Percentiles rank a stretch among this genome's conserved stretches.
Evolutionary conservation across 2,329 filamentous ascomycete genomes (phyloP).

Genomic region (Colletotrichum sp.): DNA sequence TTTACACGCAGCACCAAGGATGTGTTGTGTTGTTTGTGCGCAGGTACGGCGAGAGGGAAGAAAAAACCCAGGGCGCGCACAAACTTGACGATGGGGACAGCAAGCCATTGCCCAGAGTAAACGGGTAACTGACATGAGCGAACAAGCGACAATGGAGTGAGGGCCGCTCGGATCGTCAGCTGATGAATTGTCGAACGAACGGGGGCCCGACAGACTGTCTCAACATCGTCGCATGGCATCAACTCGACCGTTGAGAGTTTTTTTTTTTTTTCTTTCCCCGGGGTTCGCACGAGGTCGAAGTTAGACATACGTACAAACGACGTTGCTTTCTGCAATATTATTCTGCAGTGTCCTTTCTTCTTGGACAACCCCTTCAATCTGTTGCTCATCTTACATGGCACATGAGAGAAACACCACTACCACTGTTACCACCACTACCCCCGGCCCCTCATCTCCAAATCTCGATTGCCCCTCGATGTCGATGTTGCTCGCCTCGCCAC

Average conservation of each 20-base stretch:
- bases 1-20: neutral
- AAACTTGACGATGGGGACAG: neutral
- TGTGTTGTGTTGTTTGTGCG: neutral
- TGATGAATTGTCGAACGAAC: constrained; percentile 10
- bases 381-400: neutral
- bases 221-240: neutral
- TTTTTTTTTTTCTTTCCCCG: neutral
- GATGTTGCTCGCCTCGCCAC: neutral
- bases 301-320: too few relatives aligned
- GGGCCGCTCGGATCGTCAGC: constrained; percentile 1
- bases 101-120: neutral
- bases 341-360: neutral
- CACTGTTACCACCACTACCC: neutral
- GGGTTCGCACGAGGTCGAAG: neutral
- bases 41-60: neutral
- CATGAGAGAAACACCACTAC: neutral
- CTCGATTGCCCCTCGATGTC: constrained; percentile 6
- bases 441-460: neutral
- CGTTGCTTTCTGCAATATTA: neutral
- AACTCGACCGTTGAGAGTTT: neutral
- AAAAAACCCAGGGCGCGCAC: neutral
- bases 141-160: neutral
- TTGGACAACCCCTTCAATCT: neutral
- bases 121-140: neutral
- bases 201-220: neutral